A percentile compares a stretch with the other conserved stretches of the same genome.
These are phyloP conservation scores for Beauveria asiatica DNA, from an alignment of 2,329 filamentous ascomycete species.

Conservation along the genomic window DNA sequence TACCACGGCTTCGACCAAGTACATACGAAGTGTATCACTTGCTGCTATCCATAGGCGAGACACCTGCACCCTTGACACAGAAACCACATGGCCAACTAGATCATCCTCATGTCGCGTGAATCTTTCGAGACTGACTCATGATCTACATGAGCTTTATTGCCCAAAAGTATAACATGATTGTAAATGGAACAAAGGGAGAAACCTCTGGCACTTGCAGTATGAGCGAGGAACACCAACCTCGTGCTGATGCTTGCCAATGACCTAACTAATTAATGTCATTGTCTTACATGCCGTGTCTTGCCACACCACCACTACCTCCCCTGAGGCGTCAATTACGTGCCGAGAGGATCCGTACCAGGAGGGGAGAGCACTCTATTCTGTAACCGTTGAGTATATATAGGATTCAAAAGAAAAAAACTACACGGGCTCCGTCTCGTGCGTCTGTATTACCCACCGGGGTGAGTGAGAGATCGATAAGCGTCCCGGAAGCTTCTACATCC, in stretches of 20 bases:
- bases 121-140: too few relatives aligned
- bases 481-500: too few relatives aligned
- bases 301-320: background rate
- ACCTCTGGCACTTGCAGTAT: background rate
- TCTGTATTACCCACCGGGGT: too few relatives aligned
- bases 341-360: background rate
- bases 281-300: conserved; percentile 8
- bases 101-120: background rate
- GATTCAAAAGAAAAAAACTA: background rate
- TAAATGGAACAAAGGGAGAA: background rate
- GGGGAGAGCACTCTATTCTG: background rate
- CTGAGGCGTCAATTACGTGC: background rate
- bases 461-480: too few relatives aligned
- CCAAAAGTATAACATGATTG: background rate
- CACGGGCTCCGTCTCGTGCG: too few relatives aligned
- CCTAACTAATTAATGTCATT: background rate
- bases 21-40: background rate
- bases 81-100: background rate
- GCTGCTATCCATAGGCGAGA: background rate
- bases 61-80: background rate
- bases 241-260: background rate
- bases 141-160: too few relatives aligned
- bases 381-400: too few relatives aligned
- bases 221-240: background rate
- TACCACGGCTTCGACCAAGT: too few relatives aligned